phyloP scores from a whole-genome alignment of 331 rosid genomes.

The Arachis monticola region DNA sequence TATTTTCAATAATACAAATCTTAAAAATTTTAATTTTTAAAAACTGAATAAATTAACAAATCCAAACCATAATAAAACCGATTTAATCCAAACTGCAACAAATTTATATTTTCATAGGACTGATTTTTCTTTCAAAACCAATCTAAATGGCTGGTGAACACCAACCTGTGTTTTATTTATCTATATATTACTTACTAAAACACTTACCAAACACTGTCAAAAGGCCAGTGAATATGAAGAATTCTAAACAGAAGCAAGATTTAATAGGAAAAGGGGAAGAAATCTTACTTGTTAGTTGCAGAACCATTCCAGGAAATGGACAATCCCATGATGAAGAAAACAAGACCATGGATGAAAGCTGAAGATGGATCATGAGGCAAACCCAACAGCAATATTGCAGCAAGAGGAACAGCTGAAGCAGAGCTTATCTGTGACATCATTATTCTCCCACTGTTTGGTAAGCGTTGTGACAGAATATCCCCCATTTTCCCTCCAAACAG shows the following conservation, averaged over 20 bases:
- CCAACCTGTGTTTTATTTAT: too few relatives aligned
- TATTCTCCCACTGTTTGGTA: constrained; percentile 69
- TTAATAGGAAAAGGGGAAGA: too few relatives aligned
- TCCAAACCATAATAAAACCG: too few relatives aligned
- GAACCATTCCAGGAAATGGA: constrained; percentile 64
- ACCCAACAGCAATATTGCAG: constrained; percentile 54
- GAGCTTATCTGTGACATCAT: constrained; percentile 68
- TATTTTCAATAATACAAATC: too few relatives aligned
- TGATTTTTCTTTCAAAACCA: too few relatives aligned
- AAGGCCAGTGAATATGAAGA: neutral
- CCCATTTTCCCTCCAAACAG: constrained; percentile 82
- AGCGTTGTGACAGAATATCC: constrained; percentile 53
- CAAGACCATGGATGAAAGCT: constrained; percentile 49
- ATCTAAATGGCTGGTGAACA: too few relatives aligned
- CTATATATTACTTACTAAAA: too few relatives aligned
- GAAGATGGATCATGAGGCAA: constrained; percentile 67
- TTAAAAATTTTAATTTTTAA: too few relatives aligned
- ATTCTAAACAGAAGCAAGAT: neutral
- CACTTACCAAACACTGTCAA: too few relatives aligned
- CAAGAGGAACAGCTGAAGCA: constrained; percentile 58
- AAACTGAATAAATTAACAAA: too few relatives aligned
- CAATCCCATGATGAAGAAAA: constrained; percentile 64
- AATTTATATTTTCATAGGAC: too few relatives aligned
- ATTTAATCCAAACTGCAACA: too few relatives aligned
- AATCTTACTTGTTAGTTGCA: constrained; percentile 65